Percentiles rank a stretch among this genome's conserved stretches.
phyloP scores from a whole-genome alignment of 2,329 filamentous ascomycete species.

The Cadophora gregata region DNA sequence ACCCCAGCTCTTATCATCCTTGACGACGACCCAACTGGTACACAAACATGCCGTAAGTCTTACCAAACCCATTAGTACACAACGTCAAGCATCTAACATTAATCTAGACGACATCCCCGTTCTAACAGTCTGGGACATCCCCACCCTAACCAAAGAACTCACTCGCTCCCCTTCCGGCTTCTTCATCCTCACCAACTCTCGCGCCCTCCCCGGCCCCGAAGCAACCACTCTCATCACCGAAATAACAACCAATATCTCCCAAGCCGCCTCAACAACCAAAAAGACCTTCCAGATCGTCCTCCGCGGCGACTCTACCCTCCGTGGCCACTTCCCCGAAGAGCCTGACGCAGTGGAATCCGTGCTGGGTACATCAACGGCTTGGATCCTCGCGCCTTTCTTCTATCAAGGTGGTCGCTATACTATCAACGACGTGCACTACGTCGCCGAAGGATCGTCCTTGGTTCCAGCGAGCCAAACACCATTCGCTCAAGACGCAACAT shows the following conservation, averaged over 20 bases:
- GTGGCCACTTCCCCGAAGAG: constrained; percentile 63
- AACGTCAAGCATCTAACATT: not conserved
- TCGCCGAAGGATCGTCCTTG: constrained; percentile 55
- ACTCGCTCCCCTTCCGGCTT: constrained; percentile 52
- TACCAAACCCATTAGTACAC: not conserved
- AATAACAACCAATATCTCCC: constrained; percentile 56
- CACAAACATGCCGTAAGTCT: constrained; percentile 57
- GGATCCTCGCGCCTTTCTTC: constrained; percentile 64
- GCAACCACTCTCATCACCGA: constrained; percentile 53
- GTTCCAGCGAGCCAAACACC: constrained; percentile 59
- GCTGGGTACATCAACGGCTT: constrained; percentile 56
- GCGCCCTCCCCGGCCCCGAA: constrained; percentile 56
- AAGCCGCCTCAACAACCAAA: constrained; percentile 49
- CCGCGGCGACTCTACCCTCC: constrained; percentile 60
- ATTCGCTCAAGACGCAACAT: constrained; percentile 62
- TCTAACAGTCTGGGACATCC: constrained; percentile 58
- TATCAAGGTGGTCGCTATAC: constrained; percentile 63
- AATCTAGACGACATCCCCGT: constrained; percentile 55
- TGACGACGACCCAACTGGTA: constrained; percentile 65
- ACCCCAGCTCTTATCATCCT: constrained; percentile 48
- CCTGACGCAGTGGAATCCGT: constrained; percentile 57
- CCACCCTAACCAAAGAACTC: constrained; percentile 53
- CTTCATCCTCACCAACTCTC: constrained; percentile 66
- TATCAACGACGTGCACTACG: constrained; percentile 63
- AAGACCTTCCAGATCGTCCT: constrained; percentile 60